Evolutionary conservation across 495 filamentous ascomycete genomes (phyloP), one percentile per base, ranked within the genome.

Genomic region (Elasticomyces elasticus): DNA sequence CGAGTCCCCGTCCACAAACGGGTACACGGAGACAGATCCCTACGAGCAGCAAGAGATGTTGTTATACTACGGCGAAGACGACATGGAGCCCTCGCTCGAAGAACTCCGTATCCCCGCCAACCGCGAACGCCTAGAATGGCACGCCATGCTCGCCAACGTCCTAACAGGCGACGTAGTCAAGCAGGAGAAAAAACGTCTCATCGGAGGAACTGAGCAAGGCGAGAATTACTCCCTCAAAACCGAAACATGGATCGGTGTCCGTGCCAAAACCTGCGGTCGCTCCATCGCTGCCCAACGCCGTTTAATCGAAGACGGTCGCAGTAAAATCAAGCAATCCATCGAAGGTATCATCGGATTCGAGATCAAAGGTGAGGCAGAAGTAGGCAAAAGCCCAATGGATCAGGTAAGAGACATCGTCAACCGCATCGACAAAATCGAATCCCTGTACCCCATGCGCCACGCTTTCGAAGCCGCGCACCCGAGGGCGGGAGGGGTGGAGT

Each of bases 111-210:
- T 94, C 59, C 85, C 87, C 0, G 82, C 80, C 59, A 97, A 92
- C 63, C 79, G 92, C 49, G 92, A 97, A 68, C 75, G 92, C 33
- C 72, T 98, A 25, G 94, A 98, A 69, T 98, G 92, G 92, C 91
- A 98, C 71, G 85, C 87, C 4, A 98, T 98, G 92, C 73, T 98
- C 35, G 88, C 90, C 25, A 90, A 88, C 0, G 92, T 98, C 2
- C 70, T 98, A 59, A 97, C 90, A 31, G 92, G 92, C 48, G 92
- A 98, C 67, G 94, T 98, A 11, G 91, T 98, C 22, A 86, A 87
- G 58, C 92, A 98, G 67, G 92, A 98, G 72, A 98, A 97, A 72
- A 92, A 94, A 64, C 80, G 92, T 27, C 70, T 98, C 59, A 88
- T 91, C 61, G 92, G 89, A 17, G 80, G 85, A 22, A 76, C 80